Evolutionary conservation across 75 land plant genomes (phyloP).

Genomic region (Pinus taeda): DNA sequence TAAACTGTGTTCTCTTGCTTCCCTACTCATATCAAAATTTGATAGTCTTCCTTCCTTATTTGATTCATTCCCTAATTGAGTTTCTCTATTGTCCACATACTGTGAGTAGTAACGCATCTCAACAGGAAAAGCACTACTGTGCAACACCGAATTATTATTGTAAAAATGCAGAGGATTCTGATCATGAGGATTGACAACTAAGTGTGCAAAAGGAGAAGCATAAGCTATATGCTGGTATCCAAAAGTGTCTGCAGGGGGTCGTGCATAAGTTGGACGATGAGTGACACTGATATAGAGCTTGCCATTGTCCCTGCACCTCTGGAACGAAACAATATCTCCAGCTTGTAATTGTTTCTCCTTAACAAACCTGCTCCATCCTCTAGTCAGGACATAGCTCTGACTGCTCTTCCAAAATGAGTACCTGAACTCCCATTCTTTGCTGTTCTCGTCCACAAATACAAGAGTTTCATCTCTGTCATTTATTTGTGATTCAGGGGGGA

Average conservation of each 20-base stretch:
- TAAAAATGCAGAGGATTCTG: neutral
- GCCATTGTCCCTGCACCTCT: neutral
- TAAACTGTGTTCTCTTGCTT: too few relatives aligned
- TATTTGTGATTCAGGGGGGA: conserved; percentile 12
- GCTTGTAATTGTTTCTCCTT: conserved; percentile 18
- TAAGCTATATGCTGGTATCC: neutral
- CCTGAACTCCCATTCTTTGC: conserved; percentile 21
- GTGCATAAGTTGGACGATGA: neutral
- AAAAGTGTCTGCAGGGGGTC: neutral
- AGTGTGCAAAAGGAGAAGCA: neutral
- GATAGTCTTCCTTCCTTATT: too few relatives aligned
- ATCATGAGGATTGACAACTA: neutral
- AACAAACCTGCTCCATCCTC: conserved; percentile 36
- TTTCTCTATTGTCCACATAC: too few relatives aligned
- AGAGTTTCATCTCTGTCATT: conserved; percentile 3
- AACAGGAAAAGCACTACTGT: neutral
- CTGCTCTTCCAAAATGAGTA: conserved; percentile 41
- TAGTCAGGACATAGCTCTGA: conserved; percentile 36
- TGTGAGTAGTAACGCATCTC: neutral
- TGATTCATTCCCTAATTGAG: too few relatives aligned
- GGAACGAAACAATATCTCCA: conserved; percentile 16
- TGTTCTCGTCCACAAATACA: conserved; percentile 12
- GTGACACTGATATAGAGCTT: neutral
- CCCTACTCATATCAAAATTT: too few relatives aligned
- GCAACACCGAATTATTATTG: neutral